Evolutionary conservation across 2,329 filamentous ascomycete species (phyloP).

Genomic region (Zopfia rhizophila): DNA sequence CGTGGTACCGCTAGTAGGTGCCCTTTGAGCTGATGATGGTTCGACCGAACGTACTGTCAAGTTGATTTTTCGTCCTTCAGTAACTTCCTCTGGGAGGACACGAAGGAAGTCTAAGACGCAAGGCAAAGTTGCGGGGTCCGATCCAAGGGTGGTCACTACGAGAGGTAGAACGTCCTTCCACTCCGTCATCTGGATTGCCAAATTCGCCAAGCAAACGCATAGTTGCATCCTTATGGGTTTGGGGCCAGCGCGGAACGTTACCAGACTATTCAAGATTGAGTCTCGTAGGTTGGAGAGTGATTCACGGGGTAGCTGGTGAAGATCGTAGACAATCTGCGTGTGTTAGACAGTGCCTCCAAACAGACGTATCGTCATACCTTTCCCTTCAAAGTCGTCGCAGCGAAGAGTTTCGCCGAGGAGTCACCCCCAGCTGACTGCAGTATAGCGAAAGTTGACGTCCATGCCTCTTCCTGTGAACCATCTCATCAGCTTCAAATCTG

Average conservation of each 20-base stretch:
- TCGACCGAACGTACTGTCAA: slow-evolving; percentile 89
- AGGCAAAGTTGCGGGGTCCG: slow-evolving; percentile 79
- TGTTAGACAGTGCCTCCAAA: slow-evolving; percentile 29
- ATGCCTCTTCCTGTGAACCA: slow-evolving; percentile 78
- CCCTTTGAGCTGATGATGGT: slow-evolving; percentile 52
- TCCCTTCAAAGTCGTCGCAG: slow-evolving; percentile 95
- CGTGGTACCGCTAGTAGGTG: slow-evolving; percentile 47
- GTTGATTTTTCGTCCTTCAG: slow-evolving; percentile 98
- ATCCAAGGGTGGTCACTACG: slow-evolving; percentile 81
- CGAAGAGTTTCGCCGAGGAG: slow-evolving; percentile 90
- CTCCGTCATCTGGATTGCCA: slow-evolving; percentile 94
- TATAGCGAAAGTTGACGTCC: slow-evolving; percentile 87
- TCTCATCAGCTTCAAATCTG: slow-evolving; percentile 38
- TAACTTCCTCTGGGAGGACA: slow-evolving; percentile 98
- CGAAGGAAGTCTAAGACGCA: slow-evolving; percentile 96
- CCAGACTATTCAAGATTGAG: slow-evolving; percentile 83
- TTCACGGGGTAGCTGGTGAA: slow-evolving; percentile 83
- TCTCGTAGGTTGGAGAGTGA: slow-evolving; percentile 81
- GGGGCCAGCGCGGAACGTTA: slow-evolving; percentile 82
- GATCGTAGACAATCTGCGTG: slow-evolving; percentile 90
- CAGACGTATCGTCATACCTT: slow-evolving; percentile 72
- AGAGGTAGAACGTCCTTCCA: slow-evolving; percentile 93
- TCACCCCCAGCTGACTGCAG: slow-evolving; percentile 80
- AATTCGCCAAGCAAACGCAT: slow-evolving; percentile 91
- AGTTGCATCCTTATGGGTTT: slow-evolving; percentile 84